Base-by-base conservation (phyloP, 768 basidiomycete genomes). In the Amanita subjunquillea region DNA sequence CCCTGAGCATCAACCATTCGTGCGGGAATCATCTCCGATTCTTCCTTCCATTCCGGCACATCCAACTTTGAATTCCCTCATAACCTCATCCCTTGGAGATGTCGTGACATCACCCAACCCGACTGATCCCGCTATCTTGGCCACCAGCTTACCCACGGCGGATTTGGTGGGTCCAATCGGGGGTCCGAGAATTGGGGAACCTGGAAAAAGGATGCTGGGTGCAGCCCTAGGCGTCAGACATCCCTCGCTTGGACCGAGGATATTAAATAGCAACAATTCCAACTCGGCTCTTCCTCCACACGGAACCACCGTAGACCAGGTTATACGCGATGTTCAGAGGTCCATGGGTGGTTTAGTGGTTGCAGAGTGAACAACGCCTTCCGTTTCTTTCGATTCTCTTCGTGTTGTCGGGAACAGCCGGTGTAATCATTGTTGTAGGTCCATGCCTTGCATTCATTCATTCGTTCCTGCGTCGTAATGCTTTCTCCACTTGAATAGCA, bases 181-280 rank as follows among this genome's bases (percentile, higher is more conserved):
- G 30, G 83, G 82, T n/a, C 88, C 88, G 20, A 78, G 84, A 61
- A 90, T 92, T 59, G 90, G 90, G 34, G 87, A 92, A 66, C 87
- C 90, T 30, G 90, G 87, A 38, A 89, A 88, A 71, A 75, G 90
- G 61, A 92, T 92, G 89, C 74, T 92, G 22, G 91, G 88, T 39
- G 84, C 85, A 50, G 89, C 89, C 30, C 72, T 92, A 53, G 91
- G 90, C 42, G 77, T 91, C 55, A 77, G 89, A 67, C 88, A 90
- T 67, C 90, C 90, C 29, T 75, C 76, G 37, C 70, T 90, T 54
- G 78, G 76, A 20, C 80, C 83, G 36, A 77, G 87, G 57, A 63
- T 79, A 48, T 65, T 84, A 58, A 74, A 70, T 45, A 67, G 67
- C 22, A 64, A 59, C 54, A 65, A 64, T 29, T 58, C 48, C 45